These are phyloP conservation scores for Diophrys sp. DNA, from an alignment of 73 alveolate genomes.

Conservation along the genomic window DNA sequence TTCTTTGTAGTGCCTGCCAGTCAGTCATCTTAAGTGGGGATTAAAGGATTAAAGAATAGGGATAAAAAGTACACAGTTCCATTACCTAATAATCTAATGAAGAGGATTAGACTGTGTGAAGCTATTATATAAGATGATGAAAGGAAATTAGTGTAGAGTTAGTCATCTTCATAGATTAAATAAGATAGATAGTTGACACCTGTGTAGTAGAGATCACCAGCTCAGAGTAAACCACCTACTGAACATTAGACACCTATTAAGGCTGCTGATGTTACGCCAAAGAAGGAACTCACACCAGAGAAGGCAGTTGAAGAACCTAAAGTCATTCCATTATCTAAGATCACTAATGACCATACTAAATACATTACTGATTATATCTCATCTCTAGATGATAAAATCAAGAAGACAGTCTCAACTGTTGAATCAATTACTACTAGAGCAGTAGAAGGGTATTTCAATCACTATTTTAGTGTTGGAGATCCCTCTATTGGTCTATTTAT, in stretches of 20 bases:
- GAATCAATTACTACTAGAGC: not conserved
- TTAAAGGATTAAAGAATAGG: constrained; percentile 14
- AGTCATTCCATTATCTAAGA: not conserved
- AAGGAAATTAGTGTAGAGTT: too few species aligned
- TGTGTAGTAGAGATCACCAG: too few species aligned
- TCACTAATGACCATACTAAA: not conserved
- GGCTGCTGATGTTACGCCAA: too few species aligned
- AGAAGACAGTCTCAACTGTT: not conserved
- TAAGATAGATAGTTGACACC: too few species aligned
- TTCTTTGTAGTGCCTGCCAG: constrained; percentile 50
- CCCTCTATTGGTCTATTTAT: constrained; percentile 8
- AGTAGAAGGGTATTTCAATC: not conserved
- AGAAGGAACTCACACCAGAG: too few species aligned
- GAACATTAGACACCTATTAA: too few species aligned
- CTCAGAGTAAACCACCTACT: too few species aligned
- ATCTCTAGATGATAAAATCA: not conserved
- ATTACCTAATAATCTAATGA: constrained; percentile 39
- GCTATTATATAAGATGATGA: not conserved
- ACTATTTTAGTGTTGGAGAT: not conserved
- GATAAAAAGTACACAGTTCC: constrained; percentile 43
- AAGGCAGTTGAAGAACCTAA: too few species aligned
- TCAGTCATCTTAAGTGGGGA: constrained; percentile 13
- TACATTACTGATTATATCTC: too few species aligned
- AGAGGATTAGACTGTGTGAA: constrained; percentile 45
- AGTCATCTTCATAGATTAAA: too few species aligned